A percentile compares a stretch with the other conserved stretches of the same genome.
These are phyloP conservation scores for Moringa oleifera DNA, from an alignment of 345 rosid genomes.

Conservation along the genomic window DNA sequence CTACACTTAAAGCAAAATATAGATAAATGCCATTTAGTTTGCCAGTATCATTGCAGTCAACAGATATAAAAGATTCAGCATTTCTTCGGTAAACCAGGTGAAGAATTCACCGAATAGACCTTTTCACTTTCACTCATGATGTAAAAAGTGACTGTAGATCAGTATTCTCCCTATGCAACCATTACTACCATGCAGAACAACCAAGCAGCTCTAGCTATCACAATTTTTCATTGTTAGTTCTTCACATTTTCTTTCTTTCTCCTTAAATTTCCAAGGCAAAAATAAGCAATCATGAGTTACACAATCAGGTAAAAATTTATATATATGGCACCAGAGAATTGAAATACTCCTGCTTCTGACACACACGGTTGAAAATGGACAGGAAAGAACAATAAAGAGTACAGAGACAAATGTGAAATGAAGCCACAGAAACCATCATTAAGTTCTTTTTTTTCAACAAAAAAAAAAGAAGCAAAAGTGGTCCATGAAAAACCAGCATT, in stretches of 20 bases:
- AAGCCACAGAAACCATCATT: not conserved
- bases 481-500: conserved; percentile 14
- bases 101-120: no score
- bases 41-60: no score
- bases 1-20: no score
- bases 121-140: no score
- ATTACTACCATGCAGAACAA: no score
- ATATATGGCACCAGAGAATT: no score
- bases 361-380: not conserved
- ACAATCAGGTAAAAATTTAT: not conserved
- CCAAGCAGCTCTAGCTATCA: not conserved
- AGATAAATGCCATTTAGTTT: no score
- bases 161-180: no score
- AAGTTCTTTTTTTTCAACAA: no score
- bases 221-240: not conserved
- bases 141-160: no score
- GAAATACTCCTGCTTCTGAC: not conserved
- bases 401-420: not conserved
- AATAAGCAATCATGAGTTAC: not conserved
- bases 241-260: not conserved
- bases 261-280: not conserved
- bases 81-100: no score
- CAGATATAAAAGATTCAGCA: no score
- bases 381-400: conserved; percentile 7
- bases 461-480: conserved; percentile 11